Evolutionary conservation across 176 grass and related monocot species (phyloP).

Genomic region (Musa schizocarpa): DNA sequence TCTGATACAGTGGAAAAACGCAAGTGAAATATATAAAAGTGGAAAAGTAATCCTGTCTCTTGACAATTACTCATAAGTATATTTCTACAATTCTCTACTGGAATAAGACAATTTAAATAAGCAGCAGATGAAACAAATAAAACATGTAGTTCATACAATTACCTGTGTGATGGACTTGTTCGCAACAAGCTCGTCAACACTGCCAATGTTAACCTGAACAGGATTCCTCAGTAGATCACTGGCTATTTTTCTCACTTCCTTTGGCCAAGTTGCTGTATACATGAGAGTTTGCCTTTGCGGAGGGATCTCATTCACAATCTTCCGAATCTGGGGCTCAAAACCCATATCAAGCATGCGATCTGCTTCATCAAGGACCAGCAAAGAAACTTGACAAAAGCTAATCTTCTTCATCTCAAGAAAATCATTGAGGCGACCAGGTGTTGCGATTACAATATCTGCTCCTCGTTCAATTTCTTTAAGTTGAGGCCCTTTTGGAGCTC

Average conservation of each 20-base stretch:
- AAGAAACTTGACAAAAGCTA: constrained; percentile 72
- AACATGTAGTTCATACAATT: constrained; percentile 11
- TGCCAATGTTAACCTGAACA: constrained; percentile 93
- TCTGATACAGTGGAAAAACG: neutral
- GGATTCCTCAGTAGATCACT: constrained; percentile 86
- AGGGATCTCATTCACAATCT: constrained; percentile 86
- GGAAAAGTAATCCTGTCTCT: neutral
- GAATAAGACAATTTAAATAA: neutral
- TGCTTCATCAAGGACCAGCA: constrained; percentile 96
- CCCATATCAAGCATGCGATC: constrained; percentile 99
- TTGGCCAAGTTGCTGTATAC: constrained; percentile 98
- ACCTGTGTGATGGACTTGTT: constrained; percentile 99
- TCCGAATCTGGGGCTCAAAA: constrained; percentile 94
- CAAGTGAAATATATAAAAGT: neutral
- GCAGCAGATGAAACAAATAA: constrained; percentile 12
- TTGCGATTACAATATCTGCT: constrained; percentile 88
- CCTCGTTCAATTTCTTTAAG: constrained; percentile 90
- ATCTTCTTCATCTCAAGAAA: constrained; percentile 92
- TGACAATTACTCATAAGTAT: neutral
- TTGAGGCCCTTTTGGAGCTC: constrained; percentile 86
- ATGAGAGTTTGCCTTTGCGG: constrained; percentile 80
- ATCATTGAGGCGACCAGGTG: constrained; percentile 97
- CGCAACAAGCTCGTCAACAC: constrained; percentile 76
- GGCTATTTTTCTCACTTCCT: constrained; percentile 95
- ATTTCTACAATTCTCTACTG: neutral